Base-by-base conservation (phyloP, 2,329 filamentous ascomycete species). In the Alternaria triticimaculans region DNA sequence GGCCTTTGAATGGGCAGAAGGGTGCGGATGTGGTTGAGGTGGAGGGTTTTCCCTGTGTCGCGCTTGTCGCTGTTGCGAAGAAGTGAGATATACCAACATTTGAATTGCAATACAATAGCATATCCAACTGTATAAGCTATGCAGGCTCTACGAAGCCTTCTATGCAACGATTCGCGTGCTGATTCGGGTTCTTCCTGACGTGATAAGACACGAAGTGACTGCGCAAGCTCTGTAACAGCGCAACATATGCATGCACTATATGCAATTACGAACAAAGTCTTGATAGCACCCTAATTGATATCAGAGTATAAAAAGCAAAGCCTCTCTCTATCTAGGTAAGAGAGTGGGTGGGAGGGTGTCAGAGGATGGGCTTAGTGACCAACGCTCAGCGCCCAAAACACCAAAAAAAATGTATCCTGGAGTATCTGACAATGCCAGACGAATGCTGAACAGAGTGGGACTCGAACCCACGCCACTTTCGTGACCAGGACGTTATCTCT, bases 361-460 rank as follows among this genome's bases (percentile, higher is more conserved):
- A 41, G n/a, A 41, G 37, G n/a, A 18, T 18, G 15, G 8, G n/a
- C 37, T 41, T 18, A 18, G 37, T 41, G n/a, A 41, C 37, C 37
- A 41, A 18, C 37, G 43, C 11, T 45, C 11, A 14, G 10, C 43
- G 10, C 43, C 11, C 37, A 54, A 55, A 18, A 60, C n/a, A 21
- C 28, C 11, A 15, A 62, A 74, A 75, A 71, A 56, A 65, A 48
- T 33, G 14, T 63, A 62, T 33, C 71, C 72, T 73, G 69, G 70
- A 57, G 14, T 68, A 65, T 65, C 69, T 66, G 57, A 55, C 48
- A 18, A 57, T 21, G 58, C 57, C 54, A 66, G 71, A 78, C 73
- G 70, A 76, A 77, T 75, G 60, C 53, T 79, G 77, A 80, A 77
- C 75, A 78, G 77, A 78, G 76, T 77, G 76, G 76, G 77, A 80